Evolutionary conservation across 441 rosid species (phyloP).

Genomic region (Aquilaria agallochum): DNA sequence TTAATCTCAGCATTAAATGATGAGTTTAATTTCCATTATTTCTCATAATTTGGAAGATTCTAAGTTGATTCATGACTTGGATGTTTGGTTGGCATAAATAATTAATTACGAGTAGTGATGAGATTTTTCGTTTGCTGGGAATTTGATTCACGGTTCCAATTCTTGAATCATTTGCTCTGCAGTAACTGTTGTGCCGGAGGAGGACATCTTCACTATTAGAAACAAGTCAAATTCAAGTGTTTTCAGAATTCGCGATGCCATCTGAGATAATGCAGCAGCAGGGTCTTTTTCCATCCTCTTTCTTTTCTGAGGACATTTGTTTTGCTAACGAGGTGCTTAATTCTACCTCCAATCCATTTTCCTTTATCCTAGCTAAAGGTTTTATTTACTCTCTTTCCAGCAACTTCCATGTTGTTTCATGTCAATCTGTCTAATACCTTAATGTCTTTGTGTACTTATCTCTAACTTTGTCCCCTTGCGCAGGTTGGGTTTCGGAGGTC

Average conservation of each 20-base stretch:
- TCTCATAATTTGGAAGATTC: constrained; percentile 20
- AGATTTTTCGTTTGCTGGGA: no score
- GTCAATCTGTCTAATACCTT: background rate
- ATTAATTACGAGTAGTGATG: no score
- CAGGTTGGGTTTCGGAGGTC: constrained; percentile 50
- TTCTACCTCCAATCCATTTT: background rate
- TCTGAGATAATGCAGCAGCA: constrained; percentile 34
- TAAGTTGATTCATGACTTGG: background rate
- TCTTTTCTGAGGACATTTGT: constrained; percentile 29
- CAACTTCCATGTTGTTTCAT: background rate
- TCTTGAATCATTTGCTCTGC: background rate
- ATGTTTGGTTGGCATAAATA: no score
- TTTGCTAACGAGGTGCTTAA: constrained; percentile 35
- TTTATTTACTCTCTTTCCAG: background rate
- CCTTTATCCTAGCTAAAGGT: constrained; percentile 1
- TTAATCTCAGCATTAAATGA: constrained; percentile 14
- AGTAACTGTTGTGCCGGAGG: no score
- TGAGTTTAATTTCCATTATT: constrained; percentile 2
- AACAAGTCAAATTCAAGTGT: no score
- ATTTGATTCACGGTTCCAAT: background rate
- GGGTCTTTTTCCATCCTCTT: constrained; percentile 32
- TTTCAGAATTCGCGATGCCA: constrained; percentile 27
- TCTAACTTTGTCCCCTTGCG: constrained; percentile 20
- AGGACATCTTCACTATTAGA: no score
- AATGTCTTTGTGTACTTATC: background rate